Evolutionary conservation across 495 filamentous ascomycete genomes (phyloP), one percentile per base, ranked within the genome.

Genomic region (Trichoderma gamsii): DNA sequence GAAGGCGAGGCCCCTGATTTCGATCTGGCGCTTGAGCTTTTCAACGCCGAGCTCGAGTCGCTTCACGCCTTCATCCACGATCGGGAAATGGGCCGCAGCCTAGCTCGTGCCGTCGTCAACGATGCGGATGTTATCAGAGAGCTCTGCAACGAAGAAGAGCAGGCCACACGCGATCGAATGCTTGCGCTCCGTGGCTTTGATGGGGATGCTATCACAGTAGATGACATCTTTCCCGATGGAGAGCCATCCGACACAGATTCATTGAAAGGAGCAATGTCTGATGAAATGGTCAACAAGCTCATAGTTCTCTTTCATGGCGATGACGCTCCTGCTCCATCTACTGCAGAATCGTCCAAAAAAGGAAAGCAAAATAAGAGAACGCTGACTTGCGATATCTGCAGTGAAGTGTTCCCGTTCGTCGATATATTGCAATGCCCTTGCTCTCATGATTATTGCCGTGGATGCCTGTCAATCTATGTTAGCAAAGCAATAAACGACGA

Each of bases 391-490:
- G 43, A 38, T 7, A 68, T 64, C 11, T 76, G 74, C n/a, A 56
- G 59, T 32, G 72, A 79, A 0, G 7, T 61, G 0, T 71, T 49
- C 8, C 69, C 35, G 18, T 43, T 44, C 41, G n/a, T 13, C 13
- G 35, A 73, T 12, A 21, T 78, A 8, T 52, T 65, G 2, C 70
- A 56, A 4, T 71, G 67, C 61, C 73, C 73, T 2, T 85, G 81
- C 63, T 64, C 52, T 0, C 83, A 87, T 68, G 64, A 74, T 9
- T 86, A 86, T 72, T 87, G 85, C 70, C 70, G 70, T 0, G 70
- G 72, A 9, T 87, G 85, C 66, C 41, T 85, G 1, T 49, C 46
- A 2, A 64, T 66, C 0, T 77, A 85, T 1, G 84, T 86, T 71
- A 67, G 67, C 25, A 43, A 65, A 0, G 72, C 82, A 0, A 74